Evolutionary conservation across 1,284 basidiomycete genomes (phyloP).

Genomic region (Thecaphora thlaspeos): DNA sequence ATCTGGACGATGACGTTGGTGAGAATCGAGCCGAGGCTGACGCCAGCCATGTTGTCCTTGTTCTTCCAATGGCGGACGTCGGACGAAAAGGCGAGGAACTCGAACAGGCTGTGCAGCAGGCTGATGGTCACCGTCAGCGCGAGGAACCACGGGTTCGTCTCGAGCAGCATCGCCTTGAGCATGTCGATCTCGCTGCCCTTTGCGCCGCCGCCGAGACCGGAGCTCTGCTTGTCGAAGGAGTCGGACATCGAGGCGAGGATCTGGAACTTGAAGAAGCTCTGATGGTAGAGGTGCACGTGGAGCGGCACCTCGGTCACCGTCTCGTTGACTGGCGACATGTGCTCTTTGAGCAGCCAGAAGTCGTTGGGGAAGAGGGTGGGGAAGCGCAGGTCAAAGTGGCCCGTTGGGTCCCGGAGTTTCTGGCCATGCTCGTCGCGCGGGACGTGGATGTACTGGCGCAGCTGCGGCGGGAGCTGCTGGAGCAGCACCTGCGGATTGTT

Average conservation of each 20-base stretch:
- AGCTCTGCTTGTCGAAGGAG: constrained; percentile 69
- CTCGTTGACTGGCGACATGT: constrained; percentile 57
- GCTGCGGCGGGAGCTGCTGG: constrained; percentile 66
- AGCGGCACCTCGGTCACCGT: constrained; percentile 65
- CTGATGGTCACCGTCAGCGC: constrained; percentile 73
- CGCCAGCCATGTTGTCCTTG: constrained; percentile 69
- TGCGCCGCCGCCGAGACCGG: constrained; percentile 49
- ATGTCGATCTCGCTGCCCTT: constrained; percentile 69
- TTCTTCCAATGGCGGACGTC: constrained; percentile 94
- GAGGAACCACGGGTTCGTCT: constrained; percentile 89
- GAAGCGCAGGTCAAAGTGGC: constrained; percentile 12
- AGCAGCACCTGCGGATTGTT: constrained; percentile 67
- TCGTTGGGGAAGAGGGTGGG: constrained; percentile 91
- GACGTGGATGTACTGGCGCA: constrained; percentile 59
- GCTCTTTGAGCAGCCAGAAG: constrained; percentile 67
- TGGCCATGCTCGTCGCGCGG: constrained; percentile 11
- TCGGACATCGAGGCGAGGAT: constrained; percentile 47
- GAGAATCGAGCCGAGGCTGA: constrained; percentile 67
- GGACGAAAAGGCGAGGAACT: constrained; percentile 58
- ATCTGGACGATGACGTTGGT: constrained; percentile 84
- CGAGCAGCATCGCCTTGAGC: constrained; percentile 58
- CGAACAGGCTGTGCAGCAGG: constrained; percentile 77
- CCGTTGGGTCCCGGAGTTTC: constrained; percentile 15
- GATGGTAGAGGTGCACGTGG: constrained; percentile 77
- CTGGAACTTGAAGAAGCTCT: constrained; percentile 60